Conservation (phyloP, 768 basidiomycete species). For the Leccinum rimulosum region DNA sequence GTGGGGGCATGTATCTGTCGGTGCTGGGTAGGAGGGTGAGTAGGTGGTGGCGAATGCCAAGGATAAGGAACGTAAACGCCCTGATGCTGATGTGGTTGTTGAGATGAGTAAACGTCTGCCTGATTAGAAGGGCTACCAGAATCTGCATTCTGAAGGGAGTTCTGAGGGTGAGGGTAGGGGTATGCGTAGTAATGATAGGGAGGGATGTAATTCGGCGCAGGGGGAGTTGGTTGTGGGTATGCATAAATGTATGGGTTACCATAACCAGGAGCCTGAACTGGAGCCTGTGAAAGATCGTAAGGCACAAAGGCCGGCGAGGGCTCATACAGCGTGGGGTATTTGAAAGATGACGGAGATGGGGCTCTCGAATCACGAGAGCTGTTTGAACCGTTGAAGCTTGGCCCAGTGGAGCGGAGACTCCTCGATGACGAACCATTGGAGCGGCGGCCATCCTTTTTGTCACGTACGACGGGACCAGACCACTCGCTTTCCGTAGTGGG, state of each 20-base stretch:
- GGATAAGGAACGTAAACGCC: slow-evolving; percentile 30
- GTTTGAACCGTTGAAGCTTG: slow-evolving; percentile 49
- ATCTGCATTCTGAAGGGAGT: slow-evolving; percentile 40
- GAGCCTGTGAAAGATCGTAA: slow-evolving; percentile 32
- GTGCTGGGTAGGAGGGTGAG: slow-evolving; percentile 42
- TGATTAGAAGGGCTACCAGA: slow-evolving; percentile 24
- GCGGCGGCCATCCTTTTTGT: slow-evolving; percentile 53
- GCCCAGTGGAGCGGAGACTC: slow-evolving; percentile 53
- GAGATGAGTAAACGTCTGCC: slow-evolving; percentile 33
- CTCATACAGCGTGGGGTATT: slow-evolving; percentile 73
- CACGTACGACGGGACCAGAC: slow-evolving; percentile 57
- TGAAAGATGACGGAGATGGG: slow-evolving; percentile 69
- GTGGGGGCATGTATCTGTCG: slow-evolving; percentile 33
- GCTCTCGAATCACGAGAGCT: slow-evolving; percentile 74
- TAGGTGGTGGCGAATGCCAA: slow-evolving; percentile 36
- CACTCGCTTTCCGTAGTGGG: slow-evolving; percentile 82
- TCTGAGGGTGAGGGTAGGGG: slow-evolving; percentile 49
- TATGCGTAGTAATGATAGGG: slow-evolving; percentile 46
- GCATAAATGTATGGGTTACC: slow-evolving; percentile 37
- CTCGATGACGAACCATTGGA: slow-evolving; percentile 60
- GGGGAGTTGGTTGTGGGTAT: slow-evolving; percentile 40
- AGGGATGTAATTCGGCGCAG: slow-evolving; percentile 39
- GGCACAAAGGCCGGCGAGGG: slow-evolving; percentile 36
- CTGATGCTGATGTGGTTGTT: slow-evolving; percentile 32
- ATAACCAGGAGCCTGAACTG: slow-evolving; percentile 30